Evolutionary conservation across 139 green algal species (phyloP), one percentile per base, ranked within the genome.

Genomic region (Chlamydomonas sp.): DNA sequence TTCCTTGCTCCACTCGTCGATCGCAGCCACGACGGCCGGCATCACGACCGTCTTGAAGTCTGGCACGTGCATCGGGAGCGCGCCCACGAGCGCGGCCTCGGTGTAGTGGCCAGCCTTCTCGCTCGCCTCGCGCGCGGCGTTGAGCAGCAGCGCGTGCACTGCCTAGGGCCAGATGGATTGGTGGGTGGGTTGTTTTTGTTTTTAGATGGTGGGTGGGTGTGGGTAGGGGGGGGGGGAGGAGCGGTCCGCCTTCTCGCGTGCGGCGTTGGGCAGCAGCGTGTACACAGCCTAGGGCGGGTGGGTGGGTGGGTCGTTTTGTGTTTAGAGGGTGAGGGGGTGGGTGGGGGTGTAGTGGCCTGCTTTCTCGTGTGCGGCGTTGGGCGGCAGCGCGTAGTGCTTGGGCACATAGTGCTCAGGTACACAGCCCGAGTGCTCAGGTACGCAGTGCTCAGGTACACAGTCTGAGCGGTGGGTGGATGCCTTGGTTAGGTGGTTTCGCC

Each of bases 31-130:
- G 30, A 85, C 83, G 28, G 87, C 83, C 34, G 78, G 69, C 76
- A 93, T 89, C 48, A 93, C 77, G 20, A 90, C 81, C 43, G 82
- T 87, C 77, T 92, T 90, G 78, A 94, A 96, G 66, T 85, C 84
- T 35, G 86, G 89, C 71, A 94, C 81, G 38, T 79, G 71, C 60
- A 93, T 80, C 29, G 83, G 78, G 71, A 84, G 74, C 34, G 83
- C 79, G 36, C 80, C 81, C 48, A 81, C 77, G 8, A 85, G 73
- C 1, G 78, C 78, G 22, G 76, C 77, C 65, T 91, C 82, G 16
- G 77, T 83, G 71, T 81, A 72, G 68, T 83, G 35, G 28, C 85
- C 83, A 5, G 85, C 85, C 57, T 85, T 80, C 35, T 79, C 63
- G 0, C 80, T 76, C 26, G 85, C 85, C 48, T 88, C 82, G 60